Conservation (phyloP, 2,329 filamentous ascomycete species). For the Cryphonectria parasitica region DNA sequence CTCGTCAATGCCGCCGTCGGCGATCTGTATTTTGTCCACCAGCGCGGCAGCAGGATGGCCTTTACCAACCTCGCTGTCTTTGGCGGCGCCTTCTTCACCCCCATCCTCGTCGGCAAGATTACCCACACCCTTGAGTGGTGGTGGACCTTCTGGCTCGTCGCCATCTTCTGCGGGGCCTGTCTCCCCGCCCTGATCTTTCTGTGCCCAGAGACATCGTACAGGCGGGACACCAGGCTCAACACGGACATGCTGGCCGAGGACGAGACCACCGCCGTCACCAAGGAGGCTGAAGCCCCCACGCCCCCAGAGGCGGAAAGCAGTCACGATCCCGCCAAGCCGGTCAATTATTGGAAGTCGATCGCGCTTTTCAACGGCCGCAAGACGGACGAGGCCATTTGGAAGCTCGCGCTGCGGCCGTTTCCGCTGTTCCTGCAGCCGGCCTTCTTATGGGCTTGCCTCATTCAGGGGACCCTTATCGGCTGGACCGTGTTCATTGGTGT, state of each 20-base stretch:
- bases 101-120: constrained; percentile 89
- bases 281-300: constrained; percentile 6
- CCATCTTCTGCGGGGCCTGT: constrained; percentile 76
- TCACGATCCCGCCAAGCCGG: constrained; percentile 44
- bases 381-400: constrained; percentile 73
- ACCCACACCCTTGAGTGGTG: constrained; percentile 75
- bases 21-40: constrained; percentile 88
- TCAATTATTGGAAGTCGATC: constrained; percentile 64
- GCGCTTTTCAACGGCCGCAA: constrained; percentile 81
- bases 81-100: constrained; percentile 67
- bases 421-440: constrained; percentile 83
- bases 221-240: constrained; percentile 68
- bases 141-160: constrained; percentile 87
- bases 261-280: background rate
- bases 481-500: constrained; percentile 95
- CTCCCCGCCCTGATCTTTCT: constrained; percentile 76
- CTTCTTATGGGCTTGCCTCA: constrained; percentile 77
- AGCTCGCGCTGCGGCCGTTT: constrained; percentile 72
- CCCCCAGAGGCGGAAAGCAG: background rate
- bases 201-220: constrained; percentile 83
- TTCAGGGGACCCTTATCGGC: constrained; percentile 88
- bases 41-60: constrained; percentile 86
- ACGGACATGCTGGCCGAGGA: constrained; percentile 62
- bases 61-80: constrained; percentile 65
- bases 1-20: constrained; percentile 87